These are phyloP conservation scores for Collybia nuda DNA, from an alignment of 768 basidiomycete genomes.

Conservation along the genomic window DNA sequence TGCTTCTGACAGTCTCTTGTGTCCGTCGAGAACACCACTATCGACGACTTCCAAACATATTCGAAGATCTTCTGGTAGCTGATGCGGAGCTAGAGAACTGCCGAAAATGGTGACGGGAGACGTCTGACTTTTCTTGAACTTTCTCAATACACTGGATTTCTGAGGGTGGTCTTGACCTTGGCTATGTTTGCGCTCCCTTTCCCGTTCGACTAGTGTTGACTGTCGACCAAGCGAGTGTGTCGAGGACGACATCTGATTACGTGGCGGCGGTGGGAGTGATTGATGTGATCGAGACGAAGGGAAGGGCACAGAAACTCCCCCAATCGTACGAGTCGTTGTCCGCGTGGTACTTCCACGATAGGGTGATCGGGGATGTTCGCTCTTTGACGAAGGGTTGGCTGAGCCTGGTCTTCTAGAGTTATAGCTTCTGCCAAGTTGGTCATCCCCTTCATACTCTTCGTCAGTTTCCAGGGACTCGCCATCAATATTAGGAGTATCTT, in stretches of 20 bases:
- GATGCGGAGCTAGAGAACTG: conserved; percentile 67
- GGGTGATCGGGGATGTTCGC: conserved; percentile 75
- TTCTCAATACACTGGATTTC: conserved; percentile 60
- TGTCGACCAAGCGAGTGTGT: conserved; percentile 78
- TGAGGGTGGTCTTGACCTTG: conserved; percentile 37
- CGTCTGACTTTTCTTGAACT: conserved; percentile 66
- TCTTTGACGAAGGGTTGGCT: conserved; percentile 39
- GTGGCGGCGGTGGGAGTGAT: conserved; percentile 69
- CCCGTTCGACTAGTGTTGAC: conserved; percentile 48
- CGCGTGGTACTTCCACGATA: conserved; percentile 55
- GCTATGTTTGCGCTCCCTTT: conserved; percentile 51
- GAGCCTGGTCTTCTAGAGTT: conserved; percentile 29
- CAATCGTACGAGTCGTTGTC: conserved; percentile 33
- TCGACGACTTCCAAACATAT: conserved; percentile 86
- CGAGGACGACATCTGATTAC: conserved; percentile 54
- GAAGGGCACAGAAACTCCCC: conserved; percentile 61
- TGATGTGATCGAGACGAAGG: conserved; percentile 73
- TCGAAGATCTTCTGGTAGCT: conserved; percentile 85
- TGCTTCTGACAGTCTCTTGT: conserved; percentile 80
- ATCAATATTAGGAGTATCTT: conserved; percentile 67
- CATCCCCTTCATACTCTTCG: conserved; percentile 64
- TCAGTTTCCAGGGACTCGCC: conserved; percentile 69
- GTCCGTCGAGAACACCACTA: conserved; percentile 85
- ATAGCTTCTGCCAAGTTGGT: conserved; percentile 50
- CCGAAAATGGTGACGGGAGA: conserved; percentile 45